Conservation (phyloP, 139 green algal species). For the Auxenochlorella pyrenoidosa region DNA sequence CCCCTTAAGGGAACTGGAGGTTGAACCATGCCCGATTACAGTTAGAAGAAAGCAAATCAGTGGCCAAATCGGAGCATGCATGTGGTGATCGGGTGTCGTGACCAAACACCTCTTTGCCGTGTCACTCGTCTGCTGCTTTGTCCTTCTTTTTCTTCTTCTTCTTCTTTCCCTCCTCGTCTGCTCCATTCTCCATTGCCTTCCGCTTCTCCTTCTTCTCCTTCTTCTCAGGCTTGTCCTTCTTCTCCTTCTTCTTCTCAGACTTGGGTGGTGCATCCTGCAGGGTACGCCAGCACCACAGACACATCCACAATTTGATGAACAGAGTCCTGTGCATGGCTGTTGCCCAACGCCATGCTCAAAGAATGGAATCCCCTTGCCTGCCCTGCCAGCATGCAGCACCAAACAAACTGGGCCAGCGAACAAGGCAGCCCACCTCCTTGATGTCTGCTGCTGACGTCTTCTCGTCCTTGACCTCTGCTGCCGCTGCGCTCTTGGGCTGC, state of each 20-base stretch:
- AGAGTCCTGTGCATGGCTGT: neutral
- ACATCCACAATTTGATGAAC: neutral
- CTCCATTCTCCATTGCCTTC: constrained; percentile 47
- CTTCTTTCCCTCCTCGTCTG: neutral
- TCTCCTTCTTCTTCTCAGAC: constrained; percentile 46
- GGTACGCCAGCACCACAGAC: no score
- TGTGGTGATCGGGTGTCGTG: no score
- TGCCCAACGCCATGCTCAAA: neutral
- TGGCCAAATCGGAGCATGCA: neutral
- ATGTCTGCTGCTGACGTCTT: neutral
- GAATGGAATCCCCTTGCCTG: neutral
- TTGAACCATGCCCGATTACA: no score
- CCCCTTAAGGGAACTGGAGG: no score
- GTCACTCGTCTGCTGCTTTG: constrained; percentile 31
- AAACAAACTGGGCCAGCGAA: no score
- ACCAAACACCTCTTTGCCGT: no score
- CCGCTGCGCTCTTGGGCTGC: constrained; percentile 7
- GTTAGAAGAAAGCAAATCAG: no score
- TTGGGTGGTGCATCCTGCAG: neutral
- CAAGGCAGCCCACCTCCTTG: constrained; percentile 16
- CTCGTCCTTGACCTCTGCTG: constrained; percentile 37
- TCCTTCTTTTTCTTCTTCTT: constrained; percentile 71
- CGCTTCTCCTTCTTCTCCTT: constrained; percentile 57
- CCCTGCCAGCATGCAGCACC: no score
- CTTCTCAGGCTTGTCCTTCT: constrained; percentile 33